phyloP scores from a whole-genome alignment of 1,284 basidiomycete species.

The Schizopora paradoxa region DNA sequence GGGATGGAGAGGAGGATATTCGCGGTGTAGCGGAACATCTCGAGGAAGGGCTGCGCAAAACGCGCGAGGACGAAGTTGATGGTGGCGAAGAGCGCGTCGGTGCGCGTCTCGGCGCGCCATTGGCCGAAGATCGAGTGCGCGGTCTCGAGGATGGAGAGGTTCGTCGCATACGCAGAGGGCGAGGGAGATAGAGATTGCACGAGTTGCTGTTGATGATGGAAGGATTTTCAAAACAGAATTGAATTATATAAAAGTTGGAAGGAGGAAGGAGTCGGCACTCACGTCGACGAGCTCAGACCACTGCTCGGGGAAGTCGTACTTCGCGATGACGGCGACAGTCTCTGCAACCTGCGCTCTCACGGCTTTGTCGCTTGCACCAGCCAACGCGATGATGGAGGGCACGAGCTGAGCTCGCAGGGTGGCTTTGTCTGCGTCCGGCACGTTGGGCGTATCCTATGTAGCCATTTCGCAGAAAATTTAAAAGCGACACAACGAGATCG shows the following conservation, averaged over 20 bases:
- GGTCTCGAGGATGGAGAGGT: slow-evolving; percentile 87
- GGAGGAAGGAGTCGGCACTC: slow-evolving; percentile 28
- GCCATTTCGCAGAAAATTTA: slow-evolving; percentile 5
- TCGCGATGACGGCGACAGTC: slow-evolving; percentile 81
- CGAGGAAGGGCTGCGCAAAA: slow-evolving; percentile 82
- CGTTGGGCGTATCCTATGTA: slow-evolving; percentile 55
- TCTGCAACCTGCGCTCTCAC: slow-evolving; percentile 84
- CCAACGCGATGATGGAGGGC: slow-evolving; percentile 77
- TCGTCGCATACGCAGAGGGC: slow-evolving; percentile 76
- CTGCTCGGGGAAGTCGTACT: slow-evolving; percentile 78
- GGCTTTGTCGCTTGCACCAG: slow-evolving; percentile 57
- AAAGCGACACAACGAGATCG: slow-evolving; percentile 1
- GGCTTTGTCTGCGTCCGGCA: slow-evolving; percentile 63
- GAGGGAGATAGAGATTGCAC: slow-evolving; percentile 54
- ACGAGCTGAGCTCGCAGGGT: slow-evolving; percentile 67
- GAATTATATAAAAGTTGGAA: neutral
- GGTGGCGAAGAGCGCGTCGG: slow-evolving; percentile 82
- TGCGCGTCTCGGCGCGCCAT: slow-evolving; percentile 90
- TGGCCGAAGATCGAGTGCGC: slow-evolving; percentile 93
- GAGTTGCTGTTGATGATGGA: slow-evolving; percentile 62
- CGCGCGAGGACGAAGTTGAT: slow-evolving; percentile 89
- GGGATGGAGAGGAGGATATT: slow-evolving; percentile 41
- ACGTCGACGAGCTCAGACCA: slow-evolving; percentile 88
- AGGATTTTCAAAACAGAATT: neutral
- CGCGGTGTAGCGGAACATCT: slow-evolving; percentile 71